Base-by-base conservation (phyloP, 163 green algal genomes). In the Botryococcus braunii region DNA sequence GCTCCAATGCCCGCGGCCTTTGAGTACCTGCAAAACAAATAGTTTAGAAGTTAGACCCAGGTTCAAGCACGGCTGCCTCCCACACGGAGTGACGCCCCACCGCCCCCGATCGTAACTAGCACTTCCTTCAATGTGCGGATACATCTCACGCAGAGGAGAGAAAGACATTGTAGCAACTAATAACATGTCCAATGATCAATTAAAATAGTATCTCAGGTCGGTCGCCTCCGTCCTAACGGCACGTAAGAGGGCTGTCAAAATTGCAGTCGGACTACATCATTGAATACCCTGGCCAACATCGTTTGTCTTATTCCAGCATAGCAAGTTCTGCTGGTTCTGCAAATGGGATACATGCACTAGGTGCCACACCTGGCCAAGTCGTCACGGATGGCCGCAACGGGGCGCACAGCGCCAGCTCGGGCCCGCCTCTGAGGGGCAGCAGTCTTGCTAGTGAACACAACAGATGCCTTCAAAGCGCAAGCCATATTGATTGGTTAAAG, bases 1-100 rank as follows among this genome's bases (percentile, higher is more conserved):
- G 84, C 65, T 48, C 76, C 76, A 37, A 87, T 73, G 65, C 82
- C 87, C 43, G 83, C 77, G 17, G 77, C 68, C 73, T 87, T 83
- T 58, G 82, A 83, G 40, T 82, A 58, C 67, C 76, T 78, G 63
- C 59, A 41, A 64, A 5, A 29, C 17, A 9, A 64, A 9, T 2
- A 43, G 57, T 35, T 38, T 9, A 2, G 43, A 64, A 4, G 27
- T 47, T 38, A 29, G 34, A 21, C 25, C 21, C 29, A 40, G 27
- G 57, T 25, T 38, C 57, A 25, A 64, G 57, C 21, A 4, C 29
- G 32, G 43, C 5, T 41, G 57, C 57, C n/a, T n/a, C n/a, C n/a
- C n/a, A 55, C 17, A 27, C 46, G 46, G 21, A 55, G 21, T 13
- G 46, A 55, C 13, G 13, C 17, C 46, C 46, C 21, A 27, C 17